Conservation (phyloP, 208 protist species). For the Zelonia costaricensis region DNA sequence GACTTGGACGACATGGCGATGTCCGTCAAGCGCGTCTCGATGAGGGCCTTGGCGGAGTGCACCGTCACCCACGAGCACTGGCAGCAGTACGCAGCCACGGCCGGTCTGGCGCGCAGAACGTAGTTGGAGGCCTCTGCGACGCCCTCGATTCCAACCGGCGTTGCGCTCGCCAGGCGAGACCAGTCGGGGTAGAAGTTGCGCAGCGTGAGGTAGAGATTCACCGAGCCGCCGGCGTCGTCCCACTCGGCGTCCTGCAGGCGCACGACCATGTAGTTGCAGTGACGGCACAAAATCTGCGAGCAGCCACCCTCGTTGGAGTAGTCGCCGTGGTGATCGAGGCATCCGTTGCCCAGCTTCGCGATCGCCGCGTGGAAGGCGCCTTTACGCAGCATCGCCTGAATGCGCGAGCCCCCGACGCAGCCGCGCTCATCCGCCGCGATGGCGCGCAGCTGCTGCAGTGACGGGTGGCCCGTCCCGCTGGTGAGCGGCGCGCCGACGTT, state of each 20-base stretch:
- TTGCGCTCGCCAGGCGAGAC: slow-evolving; percentile 62
- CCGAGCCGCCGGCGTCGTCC: slow-evolving; percentile 45
- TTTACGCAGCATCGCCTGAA: slow-evolving; percentile 24
- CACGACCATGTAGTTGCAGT: slow-evolving; percentile 79
- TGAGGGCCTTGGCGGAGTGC: slow-evolving; percentile 27
- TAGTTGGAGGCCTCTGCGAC: slow-evolving; percentile 1
- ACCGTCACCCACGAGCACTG: slow-evolving; percentile 89
- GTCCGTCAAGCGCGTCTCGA: slow-evolving; percentile 66
- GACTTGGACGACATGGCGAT: slow-evolving; percentile 9
- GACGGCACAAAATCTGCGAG: slow-evolving; percentile 60
- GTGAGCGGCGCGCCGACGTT: slow-evolving; percentile 31
- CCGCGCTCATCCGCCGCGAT: slow-evolving; percentile 37
- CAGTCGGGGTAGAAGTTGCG: slow-evolving; percentile 91
- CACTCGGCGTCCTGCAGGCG: slow-evolving; percentile 80
- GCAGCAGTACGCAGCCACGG: slow-evolving; percentile 81
- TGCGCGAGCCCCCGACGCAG: neutral
- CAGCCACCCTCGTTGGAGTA: slow-evolving; percentile 54
- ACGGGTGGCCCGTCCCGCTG: slow-evolving; percentile 30
- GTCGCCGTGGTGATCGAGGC: slow-evolving; percentile 45
- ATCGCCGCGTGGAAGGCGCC: slow-evolving; percentile 69
- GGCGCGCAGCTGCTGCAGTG: slow-evolving; percentile 35
- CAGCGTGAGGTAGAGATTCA: slow-evolving; percentile 82
- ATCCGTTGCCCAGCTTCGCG: slow-evolving; percentile 64
- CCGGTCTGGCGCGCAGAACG: slow-evolving; percentile 35
- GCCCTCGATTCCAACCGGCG: slow-evolving; percentile 47